These are phyloP conservation scores for Suhomyces terraborum DNA, from an alignment of 1,139 yeast species.

Conservation along the genomic window DNA sequence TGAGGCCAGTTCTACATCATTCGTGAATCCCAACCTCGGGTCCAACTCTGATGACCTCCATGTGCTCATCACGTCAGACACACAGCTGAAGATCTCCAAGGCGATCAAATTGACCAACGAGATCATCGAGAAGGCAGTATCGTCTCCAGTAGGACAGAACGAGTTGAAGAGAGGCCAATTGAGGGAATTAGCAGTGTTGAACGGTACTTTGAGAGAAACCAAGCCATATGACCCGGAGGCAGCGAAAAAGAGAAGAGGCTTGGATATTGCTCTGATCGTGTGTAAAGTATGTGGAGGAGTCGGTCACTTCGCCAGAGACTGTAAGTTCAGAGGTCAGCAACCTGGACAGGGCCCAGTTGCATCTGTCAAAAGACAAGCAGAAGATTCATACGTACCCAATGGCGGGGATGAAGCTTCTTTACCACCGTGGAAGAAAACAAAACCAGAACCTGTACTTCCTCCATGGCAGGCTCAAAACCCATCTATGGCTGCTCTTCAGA, in stretches of 20 bases:
- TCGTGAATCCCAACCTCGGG: conserved; percentile 29
- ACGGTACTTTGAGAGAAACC: conserved; percentile 87
- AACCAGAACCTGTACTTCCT: conserved; percentile 16
- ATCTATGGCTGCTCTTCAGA: background rate
- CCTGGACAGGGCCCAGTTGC: conserved; percentile 3
- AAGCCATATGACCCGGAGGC: conserved; percentile 70
- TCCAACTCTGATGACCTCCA: conserved; percentile 71
- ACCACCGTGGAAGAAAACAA: conserved; percentile 21
- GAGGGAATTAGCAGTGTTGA: conserved; percentile 86
- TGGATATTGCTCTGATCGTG: conserved; percentile 58
- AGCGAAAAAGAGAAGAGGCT: conserved; percentile 45
- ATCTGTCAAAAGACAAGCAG: conserved; percentile 4
- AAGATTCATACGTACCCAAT: conserved; percentile 4
- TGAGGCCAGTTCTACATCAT: conserved; percentile 23
- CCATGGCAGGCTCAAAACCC: conserved; percentile 18
- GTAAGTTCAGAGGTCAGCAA: conserved; percentile 41
- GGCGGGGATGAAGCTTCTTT: conserved; percentile 7
- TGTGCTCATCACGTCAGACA: conserved; percentile 83
- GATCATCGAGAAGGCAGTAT: conserved; percentile 78
- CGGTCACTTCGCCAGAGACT: conserved; percentile 90
- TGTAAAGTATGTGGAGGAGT: conserved; percentile 78
- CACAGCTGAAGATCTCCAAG: conserved; percentile 71
- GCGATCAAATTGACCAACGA: conserved; percentile 77
- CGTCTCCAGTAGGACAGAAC: conserved; percentile 91
- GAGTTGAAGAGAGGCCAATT: conserved; percentile 89